Base-by-base conservation (phyloP, 75 land plant species). In the Pinus albicaulis region DNA sequence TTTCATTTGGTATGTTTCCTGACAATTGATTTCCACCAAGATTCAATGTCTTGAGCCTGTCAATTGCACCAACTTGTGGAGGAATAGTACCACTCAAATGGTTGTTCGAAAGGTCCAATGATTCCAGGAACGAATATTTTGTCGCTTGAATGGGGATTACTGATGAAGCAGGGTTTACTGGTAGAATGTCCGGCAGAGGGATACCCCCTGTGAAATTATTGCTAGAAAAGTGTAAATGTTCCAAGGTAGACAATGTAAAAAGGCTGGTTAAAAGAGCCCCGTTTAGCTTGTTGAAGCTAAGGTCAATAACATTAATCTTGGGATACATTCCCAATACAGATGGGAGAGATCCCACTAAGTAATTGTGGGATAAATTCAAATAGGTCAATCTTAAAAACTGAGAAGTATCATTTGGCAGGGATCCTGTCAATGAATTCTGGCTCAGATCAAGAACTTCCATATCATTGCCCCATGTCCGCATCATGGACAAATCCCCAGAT, bases 41-140 rank as follows among this genome's bases (percentile, higher is more conserved):
- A 44, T 90, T 80, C 59, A 89, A 82, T 56, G 74, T 71, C 60
- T 64, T 71, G 26, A 91, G 82, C 22, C 56, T 19, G 4, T 73
- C 22, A 22, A 86, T 63, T 31, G 26, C 76, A 53, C 83, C 83
- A 22, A 92, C 74, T 55, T 79, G 81, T 10, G 60, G 72, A 34
- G 91, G 89, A 20, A 95, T 81, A 14, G 36, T 11, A 1, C 97
- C 97, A 56, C 59, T 85, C 31, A 95, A 81, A 53, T 52, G 80
- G 74, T 95, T 95, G 76, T 72, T 34, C 0, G 92, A 89, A 41
- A 95, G 85, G 78, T 95, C 98, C 53, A 95, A 83, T 56, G 79
- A 79, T n/a, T 38, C 71, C 61, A 95, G 69, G 73, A 74, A 76
- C 25, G 80, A 68, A 72, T 64, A 70, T 25, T 73, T 58, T 7